These are phyloP conservation scores for Xylaria bambusicola DNA, from an alignment of 495 filamentous ascomycete genomes.

Conservation along the genomic window DNA sequence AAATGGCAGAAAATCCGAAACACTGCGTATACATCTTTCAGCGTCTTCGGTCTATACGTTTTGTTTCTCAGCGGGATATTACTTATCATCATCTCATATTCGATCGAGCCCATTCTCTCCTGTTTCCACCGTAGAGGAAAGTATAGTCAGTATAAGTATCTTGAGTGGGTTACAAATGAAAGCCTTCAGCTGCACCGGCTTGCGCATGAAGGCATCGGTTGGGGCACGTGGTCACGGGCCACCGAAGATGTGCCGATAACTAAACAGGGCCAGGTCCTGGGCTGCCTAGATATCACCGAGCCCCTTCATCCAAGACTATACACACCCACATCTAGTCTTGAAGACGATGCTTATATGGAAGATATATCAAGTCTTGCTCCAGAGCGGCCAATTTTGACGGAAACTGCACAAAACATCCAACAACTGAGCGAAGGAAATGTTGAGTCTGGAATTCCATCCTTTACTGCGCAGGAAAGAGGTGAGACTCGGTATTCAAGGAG, in stretches of 20 bases:
- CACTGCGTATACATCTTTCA: slow-evolving; percentile 15
- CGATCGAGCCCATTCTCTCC: slow-evolving; percentile 6
- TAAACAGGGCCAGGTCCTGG: neutral
- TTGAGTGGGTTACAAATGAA: slow-evolving; percentile 22
- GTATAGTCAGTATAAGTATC: slow-evolving; percentile 6
- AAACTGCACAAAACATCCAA: too few relatives aligned
- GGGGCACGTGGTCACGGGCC: slow-evolving; percentile 12
- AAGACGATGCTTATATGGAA: too few relatives aligned
- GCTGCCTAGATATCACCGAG: neutral
- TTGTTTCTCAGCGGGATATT: slow-evolving; percentile 11
- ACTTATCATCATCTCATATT: slow-evolving; percentile 12
- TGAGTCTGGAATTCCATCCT: too few relatives aligned
- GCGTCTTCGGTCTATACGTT: slow-evolving; percentile 20
- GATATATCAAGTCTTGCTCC: too few relatives aligned
- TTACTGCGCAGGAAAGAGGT: too few relatives aligned
- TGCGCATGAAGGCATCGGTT: slow-evolving; percentile 15
- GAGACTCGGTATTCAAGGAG: too few relatives aligned
- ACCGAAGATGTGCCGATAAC: slow-evolving; percentile 1
- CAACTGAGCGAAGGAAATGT: too few relatives aligned
- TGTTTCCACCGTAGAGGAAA: neutral
- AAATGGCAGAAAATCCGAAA: slow-evolving; percentile 22
- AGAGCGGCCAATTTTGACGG: too few relatives aligned
- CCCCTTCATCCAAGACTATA: neutral
- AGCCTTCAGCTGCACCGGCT: slow-evolving; percentile 24
- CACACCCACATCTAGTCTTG: too few relatives aligned